phyloP scores from a whole-genome alignment of 1,139 yeast species.

The Debaryomyces robertsiae region DNA sequence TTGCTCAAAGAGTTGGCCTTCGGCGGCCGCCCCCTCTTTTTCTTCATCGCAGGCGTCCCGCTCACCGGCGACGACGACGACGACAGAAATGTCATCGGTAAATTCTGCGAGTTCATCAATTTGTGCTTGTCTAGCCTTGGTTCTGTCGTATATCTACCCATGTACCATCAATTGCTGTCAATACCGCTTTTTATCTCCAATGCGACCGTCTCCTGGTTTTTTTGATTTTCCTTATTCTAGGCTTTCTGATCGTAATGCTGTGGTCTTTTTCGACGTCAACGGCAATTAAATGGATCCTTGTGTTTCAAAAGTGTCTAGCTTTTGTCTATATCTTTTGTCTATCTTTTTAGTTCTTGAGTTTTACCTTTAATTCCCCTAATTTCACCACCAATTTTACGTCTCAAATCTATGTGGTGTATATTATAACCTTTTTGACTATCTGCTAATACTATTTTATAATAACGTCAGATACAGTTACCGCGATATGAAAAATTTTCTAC shows the following conservation, averaged over 20 bases:
- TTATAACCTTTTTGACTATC: too few species aligned
- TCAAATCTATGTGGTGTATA: too few species aligned
- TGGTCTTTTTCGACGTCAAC: too few species aligned
- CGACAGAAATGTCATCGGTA: constrained; percentile 5
- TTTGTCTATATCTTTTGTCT: too few species aligned
- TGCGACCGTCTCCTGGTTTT: too few species aligned
- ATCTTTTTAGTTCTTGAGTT: too few species aligned
- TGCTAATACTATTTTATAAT: not conserved
- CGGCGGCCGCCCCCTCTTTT: constrained; percentile 53
- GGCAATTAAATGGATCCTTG: not conserved
- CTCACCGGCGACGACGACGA: constrained; percentile 8
- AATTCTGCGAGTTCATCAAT: constrained; percentile 3
- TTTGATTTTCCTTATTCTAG: too few species aligned
- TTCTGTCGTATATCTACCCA: constrained; percentile 3
- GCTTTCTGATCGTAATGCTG: too few species aligned
- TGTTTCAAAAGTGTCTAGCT: too few species aligned
- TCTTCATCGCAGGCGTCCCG: constrained; percentile 30
- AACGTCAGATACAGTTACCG: not conserved
- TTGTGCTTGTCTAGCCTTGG: constrained; percentile 1
- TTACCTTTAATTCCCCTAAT: too few species aligned
- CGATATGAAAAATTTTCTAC: constrained; percentile 9
- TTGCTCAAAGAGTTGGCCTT: constrained; percentile 44
- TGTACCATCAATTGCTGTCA: constrained; percentile 1
- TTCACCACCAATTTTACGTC: too few species aligned
- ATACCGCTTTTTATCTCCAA: not conserved